A percentile compares a stretch with the other conserved stretches of the same genome.
These are phyloP conservation scores for Populus simonii DNA, from an alignment of 345 rosid species.

Conservation along the genomic window DNA sequence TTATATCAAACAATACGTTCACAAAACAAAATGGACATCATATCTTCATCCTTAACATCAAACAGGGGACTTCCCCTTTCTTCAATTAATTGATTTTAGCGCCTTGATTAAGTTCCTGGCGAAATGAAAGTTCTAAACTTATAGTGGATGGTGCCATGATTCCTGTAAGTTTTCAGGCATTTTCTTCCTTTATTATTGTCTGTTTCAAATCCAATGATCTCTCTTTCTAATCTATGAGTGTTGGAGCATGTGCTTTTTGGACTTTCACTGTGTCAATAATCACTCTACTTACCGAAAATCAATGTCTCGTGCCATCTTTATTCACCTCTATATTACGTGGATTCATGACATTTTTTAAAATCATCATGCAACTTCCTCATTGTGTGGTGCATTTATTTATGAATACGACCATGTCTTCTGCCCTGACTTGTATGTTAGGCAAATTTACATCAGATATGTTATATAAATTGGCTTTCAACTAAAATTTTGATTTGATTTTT, in stretches of 20 bases:
- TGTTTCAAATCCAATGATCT: background rate
- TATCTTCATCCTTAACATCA: background rate
- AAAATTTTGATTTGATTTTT: background rate
- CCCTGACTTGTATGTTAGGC: background rate
- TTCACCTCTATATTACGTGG: background rate
- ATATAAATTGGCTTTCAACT: background rate
- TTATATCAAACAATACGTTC: background rate
- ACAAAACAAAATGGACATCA: background rate
- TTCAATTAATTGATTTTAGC: background rate
- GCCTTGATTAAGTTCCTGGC: background rate
- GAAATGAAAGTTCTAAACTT: background rate
- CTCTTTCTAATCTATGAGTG: background rate
- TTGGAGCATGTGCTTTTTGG: background rate
- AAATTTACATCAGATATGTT: background rate
- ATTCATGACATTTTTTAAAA: background rate
- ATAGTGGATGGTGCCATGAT: background rate
- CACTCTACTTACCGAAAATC: background rate
- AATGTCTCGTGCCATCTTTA: background rate
- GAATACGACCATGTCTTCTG: background rate
- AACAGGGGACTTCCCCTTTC: background rate
- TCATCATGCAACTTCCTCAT: background rate
- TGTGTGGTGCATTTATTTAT: background rate
- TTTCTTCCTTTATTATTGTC: background rate
- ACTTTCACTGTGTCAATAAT: background rate
- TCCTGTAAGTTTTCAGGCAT: slow-evolving; percentile 11